Base-by-base conservation (phyloP, 139 green algal species). In the Coelastrella sp. region DNA sequence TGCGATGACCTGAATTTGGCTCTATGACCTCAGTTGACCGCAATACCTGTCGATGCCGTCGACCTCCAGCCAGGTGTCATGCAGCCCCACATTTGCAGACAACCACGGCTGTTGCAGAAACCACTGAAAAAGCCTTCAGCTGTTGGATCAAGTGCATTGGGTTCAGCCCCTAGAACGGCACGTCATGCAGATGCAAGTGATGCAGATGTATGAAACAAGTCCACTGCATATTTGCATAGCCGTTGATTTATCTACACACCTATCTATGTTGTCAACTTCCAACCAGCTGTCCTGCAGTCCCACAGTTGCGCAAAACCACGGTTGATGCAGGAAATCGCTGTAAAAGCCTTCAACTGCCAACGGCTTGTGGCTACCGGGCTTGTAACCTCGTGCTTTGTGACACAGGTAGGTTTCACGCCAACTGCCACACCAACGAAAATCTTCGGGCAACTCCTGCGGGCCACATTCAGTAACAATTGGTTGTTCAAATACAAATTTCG, bases 81-180 rank as follows among this genome's bases (percentile, higher is more conserved):
- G 88, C 19, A 98, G 66, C 10, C 94, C 91, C 10, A 94, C 32
- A 11, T 90, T 95, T 4, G 97, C 95, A 85, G 95, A 99, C 64
- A 96, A 93, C 95, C 96, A 99, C 16, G 96, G 92, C 87, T 98
- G 96, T 93, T 99, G 98, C 61, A 99, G 92, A 98, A 82, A 91
- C 99, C 97, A 14, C 92, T 96, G 90, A 94, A 96, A 47, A 98
- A 86, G 19, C 93, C 92, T 11, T 56, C 11, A 5, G 65, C 76
- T 5, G 56, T 2, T 14, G 89, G 77, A n/a, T n/a, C n/a, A n/a
- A n/a, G n/a, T n/a, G n/a, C n/a, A n/a, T n/a, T n/a, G n/a, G n/a
- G n/a, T n/a, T n/a, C n/a, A n/a, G n/a, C n/a, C n/a, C n/a, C n/a
- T n/a, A n/a, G 32, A 47, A 1, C 32, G 32, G 32, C 32, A 47